phyloP scores from a whole-genome alignment of 2,329 filamentous ascomycete genomes.

The Corynespora cassiicola region DNA sequence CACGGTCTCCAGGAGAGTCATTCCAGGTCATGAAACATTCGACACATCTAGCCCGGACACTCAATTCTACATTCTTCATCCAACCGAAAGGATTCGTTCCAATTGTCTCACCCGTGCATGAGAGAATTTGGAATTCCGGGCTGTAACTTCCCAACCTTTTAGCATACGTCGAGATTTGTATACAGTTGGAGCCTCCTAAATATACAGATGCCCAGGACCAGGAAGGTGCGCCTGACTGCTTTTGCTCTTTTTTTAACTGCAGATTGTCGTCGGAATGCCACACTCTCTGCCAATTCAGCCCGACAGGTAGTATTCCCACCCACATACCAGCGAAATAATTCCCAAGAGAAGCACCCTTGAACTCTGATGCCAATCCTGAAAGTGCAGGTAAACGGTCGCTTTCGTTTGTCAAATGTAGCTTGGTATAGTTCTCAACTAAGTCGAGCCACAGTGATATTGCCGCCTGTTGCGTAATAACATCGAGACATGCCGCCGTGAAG shows the following conservation, averaged over 20 bases:
- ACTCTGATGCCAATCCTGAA: conserved; percentile 10
- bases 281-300: not conserved
- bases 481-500: not conserved
- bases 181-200: too few relatives aligned
- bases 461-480: not conserved
- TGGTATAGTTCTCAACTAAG: not conserved
- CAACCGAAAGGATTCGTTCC: too few relatives aligned
- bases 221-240: conserved; percentile 4
- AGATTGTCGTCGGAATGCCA: too few relatives aligned
- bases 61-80: too few relatives aligned
- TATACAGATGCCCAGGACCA: conserved; percentile 5
- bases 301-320: not conserved
- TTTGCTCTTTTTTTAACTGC: too few relatives aligned
- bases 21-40: too few relatives aligned
- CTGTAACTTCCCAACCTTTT: too few relatives aligned
- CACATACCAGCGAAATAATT: conserved; percentile 12
- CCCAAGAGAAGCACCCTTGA: not conserved
- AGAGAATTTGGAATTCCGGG: too few relatives aligned
- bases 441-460: conserved; percentile 1
- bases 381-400: conserved; percentile 13
- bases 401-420: conserved; percentile 4
- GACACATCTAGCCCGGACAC: too few relatives aligned
- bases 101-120: too few relatives aligned
- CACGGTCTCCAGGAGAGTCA: too few relatives aligned
- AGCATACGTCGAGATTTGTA: too few relatives aligned